phyloP scores from a whole-genome alignment of 768 basidiomycete genomes.

The Rhodotorula taiwanensis region DNA sequence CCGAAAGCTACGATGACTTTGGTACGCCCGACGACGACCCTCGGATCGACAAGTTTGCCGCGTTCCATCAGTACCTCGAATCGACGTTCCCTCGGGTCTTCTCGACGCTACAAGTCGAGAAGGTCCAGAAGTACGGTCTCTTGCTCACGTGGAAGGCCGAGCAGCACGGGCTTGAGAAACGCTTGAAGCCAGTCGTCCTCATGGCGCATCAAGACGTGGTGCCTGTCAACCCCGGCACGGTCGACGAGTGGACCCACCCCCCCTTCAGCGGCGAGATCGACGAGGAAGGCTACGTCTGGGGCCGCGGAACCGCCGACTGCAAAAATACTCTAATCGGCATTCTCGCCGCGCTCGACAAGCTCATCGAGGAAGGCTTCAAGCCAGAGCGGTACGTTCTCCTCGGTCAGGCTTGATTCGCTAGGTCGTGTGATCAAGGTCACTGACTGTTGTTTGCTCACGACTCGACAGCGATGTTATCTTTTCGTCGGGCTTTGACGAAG shows the following conservation, averaged over 20 bases:
- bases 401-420: too few species aligned
- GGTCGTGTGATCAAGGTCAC: too few species aligned
- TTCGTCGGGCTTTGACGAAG: conserved; percentile 63
- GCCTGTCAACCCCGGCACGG: conserved; percentile 22
- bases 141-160: conserved; percentile 58
- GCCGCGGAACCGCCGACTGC: conserved; percentile 29
- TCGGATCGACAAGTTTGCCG: conserved; percentile 3
- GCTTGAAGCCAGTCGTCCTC: conserved; percentile 58
- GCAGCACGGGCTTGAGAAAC: conserved; percentile 45
- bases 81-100: conserved; percentile 44
- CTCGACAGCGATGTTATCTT: conserved; percentile 41
- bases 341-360: conserved; percentile 54
- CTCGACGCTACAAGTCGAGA: conserved; percentile 55
- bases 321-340: conserved; percentile 34
- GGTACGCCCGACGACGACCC: conserved; percentile 15
- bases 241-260: conserved; percentile 25
- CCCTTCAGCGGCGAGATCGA: conserved; percentile 29
- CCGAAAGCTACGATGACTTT: conserved; percentile 35
- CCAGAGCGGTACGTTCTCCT: conserved; percentile 60
- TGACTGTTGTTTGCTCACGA: background rate
- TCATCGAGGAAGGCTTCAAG: conserved; percentile 58
- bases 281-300: conserved; percentile 34
- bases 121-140: conserved; percentile 71
- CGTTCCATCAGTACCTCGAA: conserved; percentile 29
- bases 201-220: conserved; percentile 38